Conservation (phyloP, 2,329 filamentous ascomycete genomes). For the Dothistroma pini region DNA sequence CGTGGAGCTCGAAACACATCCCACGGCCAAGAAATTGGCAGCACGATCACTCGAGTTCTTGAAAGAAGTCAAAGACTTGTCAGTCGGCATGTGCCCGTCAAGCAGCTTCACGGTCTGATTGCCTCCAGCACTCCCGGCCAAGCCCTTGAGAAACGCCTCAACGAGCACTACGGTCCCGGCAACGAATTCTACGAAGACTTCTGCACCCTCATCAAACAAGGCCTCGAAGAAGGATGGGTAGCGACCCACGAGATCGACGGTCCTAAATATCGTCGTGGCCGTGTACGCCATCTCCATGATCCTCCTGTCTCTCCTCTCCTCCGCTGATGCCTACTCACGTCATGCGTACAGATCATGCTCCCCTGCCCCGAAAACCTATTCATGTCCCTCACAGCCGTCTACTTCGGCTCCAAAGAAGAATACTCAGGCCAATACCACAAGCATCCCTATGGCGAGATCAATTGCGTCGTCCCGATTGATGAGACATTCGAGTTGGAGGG, state of each 20-base stretch:
- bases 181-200: slow-evolving; percentile 38
- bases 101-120: neutral
- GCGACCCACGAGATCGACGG: slow-evolving; percentile 39
- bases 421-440: slow-evolving; percentile 51
- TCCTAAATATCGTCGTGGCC: slow-evolving; percentile 45
- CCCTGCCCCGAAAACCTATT: slow-evolving; percentile 48
- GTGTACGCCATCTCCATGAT: too few relatives aligned
- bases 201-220: slow-evolving; percentile 34
- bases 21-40: slow-evolving; percentile 24
- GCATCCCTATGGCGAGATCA: slow-evolving; percentile 34
- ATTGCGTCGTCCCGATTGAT: slow-evolving; percentile 42
- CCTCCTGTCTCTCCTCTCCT: too few relatives aligned
- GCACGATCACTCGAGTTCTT: slow-evolving; percentile 24
- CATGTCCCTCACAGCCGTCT: slow-evolving; percentile 57
- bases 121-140: slow-evolving; percentile 35
- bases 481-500: slow-evolving; percentile 50
- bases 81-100: neutral
- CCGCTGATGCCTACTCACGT: too few relatives aligned
- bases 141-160: slow-evolving; percentile 35
- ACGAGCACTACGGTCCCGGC: slow-evolving; percentile 37
- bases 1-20: slow-evolving; percentile 23
- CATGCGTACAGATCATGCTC: slow-evolving; percentile 43
- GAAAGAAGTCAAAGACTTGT: slow-evolving; percentile 26
- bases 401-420: slow-evolving; percentile 51
- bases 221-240: slow-evolving; percentile 38